phyloP scores from a whole-genome alignment of 768 basidiomycete genomes.

The Kwoniella mangroviensis region DNA sequence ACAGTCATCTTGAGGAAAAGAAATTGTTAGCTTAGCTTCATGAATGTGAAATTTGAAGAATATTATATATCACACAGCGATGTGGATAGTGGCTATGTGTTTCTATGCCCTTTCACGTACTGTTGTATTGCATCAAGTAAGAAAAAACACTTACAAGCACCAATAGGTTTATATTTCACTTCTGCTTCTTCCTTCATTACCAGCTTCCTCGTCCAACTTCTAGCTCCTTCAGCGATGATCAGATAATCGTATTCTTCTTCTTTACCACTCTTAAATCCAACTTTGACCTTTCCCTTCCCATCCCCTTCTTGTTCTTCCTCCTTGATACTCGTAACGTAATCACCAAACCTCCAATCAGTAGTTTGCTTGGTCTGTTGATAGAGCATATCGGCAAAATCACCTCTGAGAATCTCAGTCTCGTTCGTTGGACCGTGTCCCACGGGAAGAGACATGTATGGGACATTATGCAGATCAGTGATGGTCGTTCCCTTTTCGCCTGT shows the following conservation, averaged over 20 bases:
- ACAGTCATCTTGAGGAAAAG: too few species aligned
- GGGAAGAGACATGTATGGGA: constrained; percentile 28
- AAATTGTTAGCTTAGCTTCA: too few species aligned
- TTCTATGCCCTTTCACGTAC: too few species aligned
- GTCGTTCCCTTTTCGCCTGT: constrained; percentile 41
- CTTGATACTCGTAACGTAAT: constrained; percentile 30
- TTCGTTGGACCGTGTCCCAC: constrained; percentile 26
- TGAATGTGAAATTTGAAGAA: too few species aligned
- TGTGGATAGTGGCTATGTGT: too few species aligned
- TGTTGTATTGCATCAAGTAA: too few species aligned
- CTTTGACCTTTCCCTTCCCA: constrained; percentile 27
- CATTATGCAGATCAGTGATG: constrained; percentile 33
- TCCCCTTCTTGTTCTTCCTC: constrained; percentile 22
- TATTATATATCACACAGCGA: too few species aligned
- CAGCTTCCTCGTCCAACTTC: constrained; percentile 20
- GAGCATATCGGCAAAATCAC: constrained; percentile 43
- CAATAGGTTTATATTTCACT: constrained; percentile 17
- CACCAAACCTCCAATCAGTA: constrained; percentile 37
- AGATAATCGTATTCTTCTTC: constrained; percentile 39
- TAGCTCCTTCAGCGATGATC: constrained; percentile 43
- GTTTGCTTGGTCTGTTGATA: constrained; percentile 32
- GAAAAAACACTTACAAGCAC: too few species aligned
- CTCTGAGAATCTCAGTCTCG: constrained; percentile 52
- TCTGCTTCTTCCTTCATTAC: constrained; percentile 12
- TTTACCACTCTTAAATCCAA: constrained; percentile 39